Conservation (phyloP, 2,329 filamentous ascomycete species). For the Verticillium tricorpus region DNA sequence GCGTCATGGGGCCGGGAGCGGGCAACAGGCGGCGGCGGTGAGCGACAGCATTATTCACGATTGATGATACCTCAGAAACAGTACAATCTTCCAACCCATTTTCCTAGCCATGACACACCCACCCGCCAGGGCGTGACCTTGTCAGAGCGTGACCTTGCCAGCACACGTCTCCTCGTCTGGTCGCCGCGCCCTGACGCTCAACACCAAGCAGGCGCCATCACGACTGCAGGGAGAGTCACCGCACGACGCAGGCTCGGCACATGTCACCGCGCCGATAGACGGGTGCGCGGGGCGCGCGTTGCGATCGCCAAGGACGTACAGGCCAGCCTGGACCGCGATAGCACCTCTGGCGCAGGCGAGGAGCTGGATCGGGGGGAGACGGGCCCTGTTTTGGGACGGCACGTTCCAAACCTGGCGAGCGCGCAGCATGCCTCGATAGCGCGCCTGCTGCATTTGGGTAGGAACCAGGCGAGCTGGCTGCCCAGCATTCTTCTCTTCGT, state of each 20-base stretch:
- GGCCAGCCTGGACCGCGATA: not conserved
- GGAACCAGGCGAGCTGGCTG: not conserved
- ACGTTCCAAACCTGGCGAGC: not conserved
- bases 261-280: not conserved
- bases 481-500: not conserved
- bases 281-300: not conserved
- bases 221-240: too few species aligned
- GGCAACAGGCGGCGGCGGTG: not conserved
- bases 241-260: not conserved
- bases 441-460: not conserved
- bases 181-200: not conserved
- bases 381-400: not conserved
- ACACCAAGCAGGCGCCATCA: not conserved
- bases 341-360: not conserved
- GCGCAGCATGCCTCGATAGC: not conserved
- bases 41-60: not conserved
- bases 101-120: not conserved
- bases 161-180: too few species aligned
- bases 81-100: not conserved
- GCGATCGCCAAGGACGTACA: not conserved
- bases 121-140: too few species aligned
- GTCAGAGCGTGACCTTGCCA: too few species aligned
- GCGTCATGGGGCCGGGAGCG: not conserved
- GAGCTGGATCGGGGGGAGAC: not conserved
- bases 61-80: slow-evolving; percentile 3